These are phyloP conservation scores for Ganoderma sinense DNA, from an alignment of 1,284 basidiomycete genomes.

Conservation along the genomic window DNA sequence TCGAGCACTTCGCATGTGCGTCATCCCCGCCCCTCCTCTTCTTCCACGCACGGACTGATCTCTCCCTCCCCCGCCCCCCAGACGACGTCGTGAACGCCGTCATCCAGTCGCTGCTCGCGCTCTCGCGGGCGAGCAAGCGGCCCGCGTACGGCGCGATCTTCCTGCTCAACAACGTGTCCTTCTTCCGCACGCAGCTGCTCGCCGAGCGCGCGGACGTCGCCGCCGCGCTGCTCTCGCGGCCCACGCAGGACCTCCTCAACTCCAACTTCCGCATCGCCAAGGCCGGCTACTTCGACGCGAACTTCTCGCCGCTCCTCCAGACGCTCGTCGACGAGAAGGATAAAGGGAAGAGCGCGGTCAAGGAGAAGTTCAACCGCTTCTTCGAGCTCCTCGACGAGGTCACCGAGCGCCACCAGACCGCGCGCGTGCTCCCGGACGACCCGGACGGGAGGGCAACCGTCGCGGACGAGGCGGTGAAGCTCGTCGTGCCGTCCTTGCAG, in stretches of 20 bases:
- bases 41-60: slow-evolving; percentile 9
- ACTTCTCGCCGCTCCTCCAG: slow-evolving; percentile 79
- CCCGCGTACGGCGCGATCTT: slow-evolving; percentile 77
- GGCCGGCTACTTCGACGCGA: slow-evolving; percentile 82
- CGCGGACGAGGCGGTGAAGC: slow-evolving; percentile 74
- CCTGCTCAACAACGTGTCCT: slow-evolving; percentile 79
- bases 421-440: slow-evolving; percentile 77
- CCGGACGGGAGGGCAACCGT: slow-evolving; percentile 60
- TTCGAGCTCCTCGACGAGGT: slow-evolving; percentile 82
- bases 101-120: slow-evolving; percentile 61
- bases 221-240: slow-evolving; percentile 60
- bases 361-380: slow-evolving; percentile 83
- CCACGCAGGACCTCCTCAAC: slow-evolving; percentile 66
- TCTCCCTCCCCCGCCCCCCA: slow-evolving; percentile 35
- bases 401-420: slow-evolving; percentile 72
- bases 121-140: slow-evolving; percentile 69
- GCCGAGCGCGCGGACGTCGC: slow-evolving; percentile 54
- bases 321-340: slow-evolving; percentile 74
- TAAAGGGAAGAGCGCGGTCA: slow-evolving; percentile 66
- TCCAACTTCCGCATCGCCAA: slow-evolving; percentile 79
- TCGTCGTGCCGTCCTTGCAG: slow-evolving; percentile 77
- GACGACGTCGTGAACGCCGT: slow-evolving; percentile 75
- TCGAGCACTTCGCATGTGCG: slow-evolving; percentile 80
- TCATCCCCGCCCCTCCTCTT: slow-evolving; percentile 14
- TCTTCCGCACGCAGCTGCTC: slow-evolving; percentile 66